These are phyloP conservation scores for Oropetium thomaeum DNA, from an alignment of 176 grass and related monocot species.

Conservation along the genomic window DNA sequence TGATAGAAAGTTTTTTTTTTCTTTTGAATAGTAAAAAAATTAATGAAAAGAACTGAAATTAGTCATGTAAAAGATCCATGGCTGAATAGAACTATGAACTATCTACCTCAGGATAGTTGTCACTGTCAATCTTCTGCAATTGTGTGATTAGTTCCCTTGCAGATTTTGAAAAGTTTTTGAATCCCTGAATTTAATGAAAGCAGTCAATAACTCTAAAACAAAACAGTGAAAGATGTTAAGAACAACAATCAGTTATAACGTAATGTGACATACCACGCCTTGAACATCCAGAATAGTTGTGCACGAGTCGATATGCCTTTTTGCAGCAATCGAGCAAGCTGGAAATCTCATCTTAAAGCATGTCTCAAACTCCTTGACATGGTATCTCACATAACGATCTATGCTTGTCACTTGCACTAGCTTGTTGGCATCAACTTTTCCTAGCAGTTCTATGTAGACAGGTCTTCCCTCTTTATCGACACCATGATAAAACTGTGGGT, in stretches of 20 bases:
- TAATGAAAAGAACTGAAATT: conserved; percentile 6
- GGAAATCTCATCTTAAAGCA: conserved; percentile 79
- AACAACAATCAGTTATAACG: conserved; percentile 8
- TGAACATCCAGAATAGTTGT: conserved; percentile 89
- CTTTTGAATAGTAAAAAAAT: not conserved
- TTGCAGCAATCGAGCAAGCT: conserved; percentile 75
- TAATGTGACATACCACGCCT: conserved; percentile 71
- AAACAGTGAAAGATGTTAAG: not conserved
- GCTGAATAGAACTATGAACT: too few relatives aligned
- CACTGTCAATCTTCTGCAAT: conserved; percentile 87
- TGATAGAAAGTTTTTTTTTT: not conserved
- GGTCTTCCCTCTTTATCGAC: conserved; percentile 94
- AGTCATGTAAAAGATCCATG: not conserved
- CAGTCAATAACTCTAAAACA: conserved; percentile 29
- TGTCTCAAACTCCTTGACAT: conserved; percentile 76
- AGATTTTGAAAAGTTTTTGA: conserved; percentile 91
- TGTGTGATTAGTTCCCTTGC: conserved; percentile 86
- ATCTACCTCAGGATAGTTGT: conserved; percentile 96
- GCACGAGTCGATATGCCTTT: conserved; percentile 66
- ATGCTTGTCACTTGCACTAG: conserved; percentile 73
- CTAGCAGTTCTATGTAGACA: conserved; percentile 82
- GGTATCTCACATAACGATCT: conserved; percentile 88
- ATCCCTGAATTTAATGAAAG: conserved; percentile 59
- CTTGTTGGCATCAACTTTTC: conserved; percentile 82
- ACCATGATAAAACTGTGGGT: conserved; percentile 93